Conservation (phyloP, 306 rosid species). For the Hippophae gyantsensis region DNA sequence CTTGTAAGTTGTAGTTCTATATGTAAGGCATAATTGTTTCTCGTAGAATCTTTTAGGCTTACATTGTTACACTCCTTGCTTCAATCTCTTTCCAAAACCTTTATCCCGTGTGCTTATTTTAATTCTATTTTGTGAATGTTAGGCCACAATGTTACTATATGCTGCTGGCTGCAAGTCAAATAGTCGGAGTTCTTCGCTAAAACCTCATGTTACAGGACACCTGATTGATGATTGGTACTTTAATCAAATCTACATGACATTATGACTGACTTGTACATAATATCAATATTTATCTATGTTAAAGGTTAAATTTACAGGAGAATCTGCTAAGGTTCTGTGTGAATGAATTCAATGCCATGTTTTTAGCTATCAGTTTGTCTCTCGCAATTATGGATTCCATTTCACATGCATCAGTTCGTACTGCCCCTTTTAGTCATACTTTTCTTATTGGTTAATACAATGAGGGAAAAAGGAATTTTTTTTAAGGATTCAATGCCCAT, state of each 20-base stretch:
- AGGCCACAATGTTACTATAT: conserved; percentile 59
- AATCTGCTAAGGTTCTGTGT: no score
- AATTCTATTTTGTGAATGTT: conserved; percentile 23
- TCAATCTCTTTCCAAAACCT: conserved; percentile 5
- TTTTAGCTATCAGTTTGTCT: no score
- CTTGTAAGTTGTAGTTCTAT: no score
- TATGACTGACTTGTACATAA: conserved; percentile 5
- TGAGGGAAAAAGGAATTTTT: neutral
- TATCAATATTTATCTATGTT: no score
- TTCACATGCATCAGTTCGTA: no score
- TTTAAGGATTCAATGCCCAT: conserved; percentile 2
- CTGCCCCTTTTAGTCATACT: no score
- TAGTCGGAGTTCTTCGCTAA: conserved; percentile 61
- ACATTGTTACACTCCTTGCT: neutral
- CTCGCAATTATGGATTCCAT: no score
- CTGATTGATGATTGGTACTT: conserved; percentile 77
- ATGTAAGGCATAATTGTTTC: neutral
- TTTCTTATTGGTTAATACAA: neutral
- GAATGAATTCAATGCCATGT: no score
- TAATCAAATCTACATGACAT: conserved; percentile 12
- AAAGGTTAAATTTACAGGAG: no score
- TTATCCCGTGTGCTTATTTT: conserved; percentile 10
- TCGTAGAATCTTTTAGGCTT: neutral
- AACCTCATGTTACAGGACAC: conserved; percentile 62
- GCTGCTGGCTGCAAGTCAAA: conserved; percentile 60